Evolutionary conservation across 2,329 filamentous ascomycete genomes (phyloP), one percentile per base, ranked within the genome.

Genomic region (Aureobasidium mangrovei): DNA sequence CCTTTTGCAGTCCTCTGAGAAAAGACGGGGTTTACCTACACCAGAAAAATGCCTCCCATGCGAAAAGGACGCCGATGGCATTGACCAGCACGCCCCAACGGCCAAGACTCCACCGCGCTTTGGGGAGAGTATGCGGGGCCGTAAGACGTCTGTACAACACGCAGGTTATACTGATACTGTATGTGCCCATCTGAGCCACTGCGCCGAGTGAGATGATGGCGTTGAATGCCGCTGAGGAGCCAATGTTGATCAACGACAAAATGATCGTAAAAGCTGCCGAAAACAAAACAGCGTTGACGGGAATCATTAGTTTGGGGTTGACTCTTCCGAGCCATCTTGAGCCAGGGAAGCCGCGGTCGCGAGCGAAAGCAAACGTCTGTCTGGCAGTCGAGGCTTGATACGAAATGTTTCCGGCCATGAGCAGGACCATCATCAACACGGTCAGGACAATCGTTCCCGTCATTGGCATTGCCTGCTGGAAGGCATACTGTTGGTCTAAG

Each of bases 321-420:
- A 59, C 56, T 7, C 57, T 45, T 24, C 39, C 45, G 26, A 69
- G 63, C 65, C 65, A 68, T 36, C 41, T 48, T 4, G 60, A 59
- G 32, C 72, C 72, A 0, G 72, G 72, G 1, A 74, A 63, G 1
- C 72, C 72, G 3, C 64, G 60, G 53, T 75, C 72, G 27, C 72
- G 67, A 10, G 72, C 70, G 58, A 74, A 74, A 0, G 71, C 70
- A 53, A 64, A 75, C 26, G 62, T 59, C 48, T 67, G 65, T 39
- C 66, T 58, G 7, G 65, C 66, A 10, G 66, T 61, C 42, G 60
- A 64, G 7, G 66, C 65, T 29, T 67, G 60, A 1, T 66, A 67
- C 10, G 65, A 67, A 26, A 73, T 63, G 10, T 64, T 67, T 4
- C 60, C 63, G 58, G 66, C 67, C 61, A 65, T 66, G 3, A 66